Conservation (phyloP, 73 alveolate genomes). For the Stentor coeruleus region DNA sequence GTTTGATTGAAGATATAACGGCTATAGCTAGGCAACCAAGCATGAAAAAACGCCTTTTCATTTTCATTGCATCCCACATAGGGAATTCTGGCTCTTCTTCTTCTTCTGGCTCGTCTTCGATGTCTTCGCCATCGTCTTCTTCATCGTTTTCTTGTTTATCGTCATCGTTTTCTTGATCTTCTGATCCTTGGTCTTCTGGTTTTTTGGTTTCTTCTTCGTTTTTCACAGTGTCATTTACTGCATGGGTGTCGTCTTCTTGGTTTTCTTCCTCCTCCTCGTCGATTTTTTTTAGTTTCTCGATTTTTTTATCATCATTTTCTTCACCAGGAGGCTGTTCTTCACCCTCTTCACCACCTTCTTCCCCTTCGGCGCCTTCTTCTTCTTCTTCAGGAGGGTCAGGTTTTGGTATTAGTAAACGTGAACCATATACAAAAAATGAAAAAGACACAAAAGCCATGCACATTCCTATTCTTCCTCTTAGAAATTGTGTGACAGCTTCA, state of each 20-base stretch:
- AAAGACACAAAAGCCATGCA: constrained; percentile 33
- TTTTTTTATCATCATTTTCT: not conserved
- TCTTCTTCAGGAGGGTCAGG: constrained; percentile 24
- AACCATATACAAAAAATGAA: constrained; percentile 10
- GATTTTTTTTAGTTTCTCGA: too few species aligned
- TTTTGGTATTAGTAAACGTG: constrained; percentile 24
- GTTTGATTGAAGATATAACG: constrained; percentile 37
- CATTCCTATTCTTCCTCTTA: constrained; percentile 59
- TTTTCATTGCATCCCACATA: constrained; percentile 40
- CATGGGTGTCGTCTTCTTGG: constrained; percentile 28
- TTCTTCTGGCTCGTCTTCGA: not conserved
- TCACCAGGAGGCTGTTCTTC: not conserved
- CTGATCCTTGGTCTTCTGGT: constrained; percentile 39
- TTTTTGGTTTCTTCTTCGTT: constrained; percentile 42
- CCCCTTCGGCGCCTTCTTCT: constrained; percentile 17
- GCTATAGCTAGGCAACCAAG: constrained; percentile 37
- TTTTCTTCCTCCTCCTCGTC: constrained; percentile 39
- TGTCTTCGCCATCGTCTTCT: not conserved
- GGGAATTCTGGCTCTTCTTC: constrained; percentile 17
- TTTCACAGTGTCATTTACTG: constrained; percentile 27
- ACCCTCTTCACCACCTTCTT: constrained; percentile 1
- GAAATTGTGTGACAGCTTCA: constrained; percentile 21
- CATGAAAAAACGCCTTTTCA: constrained; percentile 54
- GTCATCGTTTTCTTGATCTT: constrained; percentile 31
- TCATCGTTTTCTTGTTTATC: constrained; percentile 36